Percentiles rank a stretch among this genome's conserved stretches.
Conservation (phyloP, 768 basidiomycete genomes). For the Lepiota venenata region DNA sequence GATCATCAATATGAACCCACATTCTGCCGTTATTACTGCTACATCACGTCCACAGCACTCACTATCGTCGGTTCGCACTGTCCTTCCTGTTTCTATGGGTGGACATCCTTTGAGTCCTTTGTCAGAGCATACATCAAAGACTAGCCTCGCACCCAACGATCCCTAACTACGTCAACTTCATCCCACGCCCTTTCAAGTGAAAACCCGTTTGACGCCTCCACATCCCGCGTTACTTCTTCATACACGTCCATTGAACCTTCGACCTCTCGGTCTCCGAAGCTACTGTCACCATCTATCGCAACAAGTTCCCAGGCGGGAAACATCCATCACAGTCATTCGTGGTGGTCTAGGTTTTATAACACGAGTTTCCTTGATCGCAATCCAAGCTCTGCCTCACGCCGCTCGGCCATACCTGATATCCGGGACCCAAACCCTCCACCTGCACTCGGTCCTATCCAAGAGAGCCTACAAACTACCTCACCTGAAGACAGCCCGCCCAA, state of each 20-base stretch:
- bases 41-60: slow-evolving; percentile 15
- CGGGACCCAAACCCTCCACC: slow-evolving; percentile 82
- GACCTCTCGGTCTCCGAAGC: slow-evolving; percentile 27
- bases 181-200: slow-evolving; percentile 25
- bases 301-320: slow-evolving; percentile 31
- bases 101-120: slow-evolving; percentile 36
- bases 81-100: slow-evolving; percentile 28
- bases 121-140: slow-evolving; percentile 34
- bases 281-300: slow-evolving; percentile 8
- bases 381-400: slow-evolving; percentile 32
- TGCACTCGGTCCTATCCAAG: slow-evolving; percentile 54
- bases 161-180: slow-evolving; percentile 18
- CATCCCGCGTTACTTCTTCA: slow-evolving; percentile 28
- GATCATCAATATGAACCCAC: slow-evolving; percentile 11
- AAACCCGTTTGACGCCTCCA: slow-evolving; percentile 22
- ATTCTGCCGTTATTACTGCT: slow-evolving; percentile 15
- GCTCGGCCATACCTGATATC: slow-evolving; percentile 43
- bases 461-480: slow-evolving; percentile 36
- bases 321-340: slow-evolving; percentile 65
- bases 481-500: slow-evolving; percentile 15
- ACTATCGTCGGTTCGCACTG: slow-evolving; percentile 25
- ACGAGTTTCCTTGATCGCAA: slow-evolving; percentile 63
- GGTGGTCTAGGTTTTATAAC: slow-evolving; percentile 76
- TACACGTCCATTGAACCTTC: slow-evolving; percentile 21
- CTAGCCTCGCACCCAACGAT: slow-evolving; percentile 25